These are phyloP conservation scores for Lophiotrema nucula DNA, from an alignment of 495 filamentous ascomycete species.

Conservation along the genomic window DNA sequence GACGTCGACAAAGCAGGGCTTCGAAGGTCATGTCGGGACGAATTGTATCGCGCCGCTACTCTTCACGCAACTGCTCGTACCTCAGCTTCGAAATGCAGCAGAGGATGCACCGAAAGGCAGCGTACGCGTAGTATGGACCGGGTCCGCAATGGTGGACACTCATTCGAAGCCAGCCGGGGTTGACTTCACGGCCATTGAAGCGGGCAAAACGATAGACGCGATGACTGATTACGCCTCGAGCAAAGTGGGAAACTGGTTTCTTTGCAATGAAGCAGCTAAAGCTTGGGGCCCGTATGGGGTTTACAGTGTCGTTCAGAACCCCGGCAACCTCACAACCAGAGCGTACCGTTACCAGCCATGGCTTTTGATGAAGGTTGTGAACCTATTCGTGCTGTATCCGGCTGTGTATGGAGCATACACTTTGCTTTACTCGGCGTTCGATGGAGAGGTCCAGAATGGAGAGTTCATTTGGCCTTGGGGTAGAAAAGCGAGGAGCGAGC, in stretches of 20 bases:
- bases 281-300: not conserved
- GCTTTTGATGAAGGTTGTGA: too few species aligned
- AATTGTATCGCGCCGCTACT: constrained; percentile 23
- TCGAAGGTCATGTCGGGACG: constrained; percentile 7
- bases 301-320: not conserved
- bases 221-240: too few species aligned
- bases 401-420: constrained; percentile 21
- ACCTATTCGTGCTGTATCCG: constrained; percentile 1
- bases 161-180: too few species aligned
- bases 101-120: too few species aligned
- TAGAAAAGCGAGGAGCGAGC: not conserved
- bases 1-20: constrained; percentile 38
- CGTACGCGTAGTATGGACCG: too few species aligned
- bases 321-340: constrained; percentile 9
- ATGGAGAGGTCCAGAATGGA: constrained; percentile 3
- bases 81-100: constrained; percentile 17
- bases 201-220: too few species aligned
- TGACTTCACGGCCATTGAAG: too few species aligned
- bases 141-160: too few species aligned
- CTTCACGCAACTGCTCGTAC: constrained; percentile 7
- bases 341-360: not conserved
- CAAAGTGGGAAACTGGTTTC: constrained; percentile 29
- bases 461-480: constrained; percentile 26
- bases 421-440: constrained; percentile 17
- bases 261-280: not conserved